Percentiles rank a stretch among this genome's conserved stretches.
phyloP scores from a whole-genome alignment of 208 protist species.

The Leishmania braziliensis region DNA sequence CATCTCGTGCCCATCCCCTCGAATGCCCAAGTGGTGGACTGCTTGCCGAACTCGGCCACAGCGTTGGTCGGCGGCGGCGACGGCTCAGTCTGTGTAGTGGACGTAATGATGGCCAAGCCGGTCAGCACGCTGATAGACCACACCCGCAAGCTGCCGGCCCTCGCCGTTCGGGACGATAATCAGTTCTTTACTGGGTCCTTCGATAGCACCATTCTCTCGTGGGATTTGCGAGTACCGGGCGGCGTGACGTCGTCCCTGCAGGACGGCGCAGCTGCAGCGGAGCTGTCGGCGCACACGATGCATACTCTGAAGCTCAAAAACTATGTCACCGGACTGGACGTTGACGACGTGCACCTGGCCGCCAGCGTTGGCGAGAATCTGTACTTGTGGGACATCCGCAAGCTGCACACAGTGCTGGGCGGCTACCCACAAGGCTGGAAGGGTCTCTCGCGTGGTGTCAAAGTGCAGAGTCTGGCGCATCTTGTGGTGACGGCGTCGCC shows the following conservation, averaged over 20 bases:
- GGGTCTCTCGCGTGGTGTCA: conserved; percentile 78
- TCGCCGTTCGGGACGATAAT: conserved; percentile 68
- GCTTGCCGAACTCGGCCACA: conserved; percentile 41
- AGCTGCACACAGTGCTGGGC: conserved; percentile 71
- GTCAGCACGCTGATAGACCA: conserved; percentile 55
- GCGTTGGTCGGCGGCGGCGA: conserved; percentile 80
- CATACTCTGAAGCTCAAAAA: conserved; percentile 82
- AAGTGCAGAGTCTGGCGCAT: conserved; percentile 47
- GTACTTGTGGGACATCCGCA: conserved; percentile 84
- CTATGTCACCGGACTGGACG: conserved; percentile 82
- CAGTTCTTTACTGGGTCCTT: conserved; percentile 85
- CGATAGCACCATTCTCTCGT: conserved; percentile 81
- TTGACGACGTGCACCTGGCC: conserved; percentile 77
- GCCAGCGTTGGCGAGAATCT: conserved; percentile 82
- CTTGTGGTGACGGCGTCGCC: conserved; percentile 78
- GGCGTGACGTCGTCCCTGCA: conserved; percentile 38
- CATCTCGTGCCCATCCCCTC: conserved; percentile 52
- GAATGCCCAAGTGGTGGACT: conserved; percentile 75
- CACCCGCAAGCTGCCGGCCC: conserved; percentile 74
- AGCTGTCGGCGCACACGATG: conserved; percentile 40
- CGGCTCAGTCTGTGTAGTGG: conserved; percentile 64
- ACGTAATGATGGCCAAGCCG: conserved; percentile 34
- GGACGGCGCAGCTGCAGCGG: conserved; percentile 14
- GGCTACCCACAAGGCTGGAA: conserved; percentile 81
- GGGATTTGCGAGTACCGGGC: conserved; percentile 69